Evolutionary conservation across 345 rosid species (phyloP), one percentile per base, ranked within the genome.

Genomic region (Melastoma malabathricum): DNA sequence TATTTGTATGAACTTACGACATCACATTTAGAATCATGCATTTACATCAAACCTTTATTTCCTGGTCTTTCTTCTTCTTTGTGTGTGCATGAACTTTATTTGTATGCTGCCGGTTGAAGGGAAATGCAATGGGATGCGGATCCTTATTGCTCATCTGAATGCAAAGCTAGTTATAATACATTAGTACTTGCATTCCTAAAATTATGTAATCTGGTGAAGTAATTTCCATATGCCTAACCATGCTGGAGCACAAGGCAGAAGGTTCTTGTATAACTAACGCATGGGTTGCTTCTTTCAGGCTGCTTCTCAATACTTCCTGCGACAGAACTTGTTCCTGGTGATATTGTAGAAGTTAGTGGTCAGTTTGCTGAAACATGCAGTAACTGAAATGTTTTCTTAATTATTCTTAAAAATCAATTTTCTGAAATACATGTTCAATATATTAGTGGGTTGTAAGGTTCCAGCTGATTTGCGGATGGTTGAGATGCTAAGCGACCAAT

Each of bases 381-480:
- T 29, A 29, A 29, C 38, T 29, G 38, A 10, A 29, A 6, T 4
- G 38, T 22, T 47, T 47, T 46, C 23, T 47, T 22, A 47, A 22
- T 47, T 29, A 29, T 29, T 29, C 38, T 29, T 29, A 29, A 29
- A 29, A 29, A 29, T 29, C 38, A 29, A 29, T 29, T 29, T 29
- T n/a, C 38, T 29, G 38, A 4, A 29, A 10, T 29, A 29, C 22
- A 45, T 58, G 34, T 10, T 22, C 16, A 61, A 54, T 47, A 47
- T 46, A 70, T 62, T 51, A 92, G 97, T 87, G 74, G 97, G 98
- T 60, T 79, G 97, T 79, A 92, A 92, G 79, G 75, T 92, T 71
- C 98, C 98, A 50, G 97, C 98, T 71, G 98, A 92, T 71, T 67
- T 92, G 78, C 84, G 98, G 70, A 75, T 84, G 84, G 74, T 92